These are phyloP conservation scores for Pelargonium cotyledonis DNA, from an alignment of 441 rosid genomes.

Conservation along the genomic window DNA sequence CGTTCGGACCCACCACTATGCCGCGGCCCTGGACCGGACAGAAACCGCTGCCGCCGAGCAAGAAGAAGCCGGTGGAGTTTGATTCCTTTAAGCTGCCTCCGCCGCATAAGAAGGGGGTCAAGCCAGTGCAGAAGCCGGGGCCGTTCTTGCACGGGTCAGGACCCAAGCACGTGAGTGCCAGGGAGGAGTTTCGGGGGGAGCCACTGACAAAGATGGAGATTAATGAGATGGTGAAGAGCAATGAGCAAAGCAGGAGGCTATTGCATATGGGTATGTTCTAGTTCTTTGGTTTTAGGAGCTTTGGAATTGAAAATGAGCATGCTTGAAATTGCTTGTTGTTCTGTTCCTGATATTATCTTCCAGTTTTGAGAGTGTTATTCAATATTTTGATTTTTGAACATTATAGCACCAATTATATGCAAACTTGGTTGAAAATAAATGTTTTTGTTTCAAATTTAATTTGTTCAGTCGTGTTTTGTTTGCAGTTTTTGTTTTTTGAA, in stretches of 20 bases:
- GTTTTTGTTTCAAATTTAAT: not conserved
- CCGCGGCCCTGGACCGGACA: constrained; percentile 90
- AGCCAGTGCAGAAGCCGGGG: constrained; percentile 80
- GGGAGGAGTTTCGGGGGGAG: constrained; percentile 85
- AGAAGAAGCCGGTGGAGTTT: constrained; percentile 67
- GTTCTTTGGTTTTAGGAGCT: not conserved
- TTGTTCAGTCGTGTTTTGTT: not conserved
- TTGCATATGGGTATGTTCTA: constrained; percentile 70
- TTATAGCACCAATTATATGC: not conserved
- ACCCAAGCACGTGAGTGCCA: constrained; percentile 60
- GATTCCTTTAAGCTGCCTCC: constrained; percentile 87
- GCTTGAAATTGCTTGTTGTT: no score
- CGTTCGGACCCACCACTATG: constrained; percentile 81
- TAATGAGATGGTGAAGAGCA: constrained; percentile 48
- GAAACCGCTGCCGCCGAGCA: constrained; percentile 66
- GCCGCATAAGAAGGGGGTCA: constrained; percentile 66
- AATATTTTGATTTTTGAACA: no score
- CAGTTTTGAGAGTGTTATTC: no score
- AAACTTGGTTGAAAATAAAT: not conserved
- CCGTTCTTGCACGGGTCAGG: constrained; percentile 71
- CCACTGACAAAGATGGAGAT: constrained; percentile 68
- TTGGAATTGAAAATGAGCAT: no score
- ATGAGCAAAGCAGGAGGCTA: constrained; percentile 59
- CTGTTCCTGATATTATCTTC: no score
- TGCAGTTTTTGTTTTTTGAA: not conserved